Conservation (phyloP, 352 stramenopile species). For the Thalassiosira ordinaria region DNA sequence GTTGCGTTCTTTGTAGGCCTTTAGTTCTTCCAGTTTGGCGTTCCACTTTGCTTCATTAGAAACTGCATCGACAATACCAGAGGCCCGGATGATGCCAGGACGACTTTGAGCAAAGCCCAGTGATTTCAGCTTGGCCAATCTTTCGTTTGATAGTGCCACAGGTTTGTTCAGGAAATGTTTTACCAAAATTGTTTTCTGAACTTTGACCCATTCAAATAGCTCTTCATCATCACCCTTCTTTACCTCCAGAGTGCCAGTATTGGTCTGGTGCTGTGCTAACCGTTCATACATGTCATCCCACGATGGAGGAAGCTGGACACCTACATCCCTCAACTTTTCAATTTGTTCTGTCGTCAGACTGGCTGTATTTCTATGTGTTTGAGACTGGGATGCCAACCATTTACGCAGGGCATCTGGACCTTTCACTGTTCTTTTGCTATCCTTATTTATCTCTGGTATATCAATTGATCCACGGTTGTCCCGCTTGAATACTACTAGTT, state of each 20-base stretch:
- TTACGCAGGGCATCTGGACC: not conserved
- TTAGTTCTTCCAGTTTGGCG: not conserved
- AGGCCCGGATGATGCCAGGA: not conserved
- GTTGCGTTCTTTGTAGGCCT: constrained; percentile 1
- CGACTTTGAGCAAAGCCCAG: not conserved
- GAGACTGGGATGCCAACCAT: constrained; percentile 3
- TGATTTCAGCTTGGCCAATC: constrained; percentile 1
- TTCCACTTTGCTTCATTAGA: not conserved
- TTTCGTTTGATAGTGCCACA: not conserved
- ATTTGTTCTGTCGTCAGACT: constrained; percentile 13
- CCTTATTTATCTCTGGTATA: constrained; percentile 7
- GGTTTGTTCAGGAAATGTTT: not conserved
- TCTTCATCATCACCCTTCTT: constrained; percentile 4
- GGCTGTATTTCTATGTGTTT: not conserved
- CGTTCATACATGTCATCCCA: constrained; percentile 19
- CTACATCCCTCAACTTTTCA: constrained; percentile 7
- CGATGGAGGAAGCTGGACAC: constrained; percentile 2
- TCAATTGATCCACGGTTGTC: constrained; percentile 11
- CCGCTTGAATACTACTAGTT: constrained; percentile 10
- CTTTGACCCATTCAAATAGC: constrained; percentile 2
- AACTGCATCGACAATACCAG: not conserved
- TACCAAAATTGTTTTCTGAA: constrained; percentile 1
- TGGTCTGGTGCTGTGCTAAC: not conserved
- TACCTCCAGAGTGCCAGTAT: not conserved
- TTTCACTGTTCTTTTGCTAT: not conserved